Conservation (phyloP, 495 filamentous ascomycete species). For the Amorphotheca resinae region DNA sequence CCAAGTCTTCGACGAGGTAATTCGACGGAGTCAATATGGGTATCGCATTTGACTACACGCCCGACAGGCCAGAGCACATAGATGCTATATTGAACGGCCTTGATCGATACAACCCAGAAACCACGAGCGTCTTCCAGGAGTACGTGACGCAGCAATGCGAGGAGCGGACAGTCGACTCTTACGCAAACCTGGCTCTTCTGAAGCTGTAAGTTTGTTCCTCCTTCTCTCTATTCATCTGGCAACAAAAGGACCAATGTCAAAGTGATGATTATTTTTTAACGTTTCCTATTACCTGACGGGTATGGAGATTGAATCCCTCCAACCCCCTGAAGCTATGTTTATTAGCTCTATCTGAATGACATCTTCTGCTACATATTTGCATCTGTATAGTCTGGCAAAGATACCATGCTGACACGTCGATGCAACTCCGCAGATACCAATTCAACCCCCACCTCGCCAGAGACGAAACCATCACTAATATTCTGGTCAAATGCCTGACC, state of each 20-base stretch:
- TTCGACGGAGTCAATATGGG: slow-evolving; percentile 26
- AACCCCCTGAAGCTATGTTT: slow-evolving; percentile 34
- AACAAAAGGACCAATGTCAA: slow-evolving; percentile 1
- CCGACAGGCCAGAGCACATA: slow-evolving; percentile 76
- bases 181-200: slow-evolving; percentile 87
- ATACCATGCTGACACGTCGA: neutral
- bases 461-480: slow-evolving; percentile 93
- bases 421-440: slow-evolving; percentile 62
- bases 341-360: slow-evolving; percentile 56
- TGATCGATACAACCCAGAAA: slow-evolving; percentile 98
- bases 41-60: slow-evolving; percentile 36
- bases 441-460: slow-evolving; percentile 98
- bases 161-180: slow-evolving; percentile 82
- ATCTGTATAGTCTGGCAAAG: neutral
- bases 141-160: slow-evolving; percentile 95
- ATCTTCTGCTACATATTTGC: slow-evolving; percentile 7
- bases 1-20: neutral
- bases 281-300: slow-evolving; percentile 98
- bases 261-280: slow-evolving; percentile 65
- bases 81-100: slow-evolving; percentile 85
- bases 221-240: neutral
- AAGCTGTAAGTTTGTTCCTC: slow-evolving; percentile 73
- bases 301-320: slow-evolving; percentile 36
- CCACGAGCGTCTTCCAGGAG: slow-evolving; percentile 83
- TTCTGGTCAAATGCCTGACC: slow-evolving; percentile 94